Conservation (phyloP, 2,329 filamentous ascomycete genomes). For the Fusarium ramigenum region DNA sequence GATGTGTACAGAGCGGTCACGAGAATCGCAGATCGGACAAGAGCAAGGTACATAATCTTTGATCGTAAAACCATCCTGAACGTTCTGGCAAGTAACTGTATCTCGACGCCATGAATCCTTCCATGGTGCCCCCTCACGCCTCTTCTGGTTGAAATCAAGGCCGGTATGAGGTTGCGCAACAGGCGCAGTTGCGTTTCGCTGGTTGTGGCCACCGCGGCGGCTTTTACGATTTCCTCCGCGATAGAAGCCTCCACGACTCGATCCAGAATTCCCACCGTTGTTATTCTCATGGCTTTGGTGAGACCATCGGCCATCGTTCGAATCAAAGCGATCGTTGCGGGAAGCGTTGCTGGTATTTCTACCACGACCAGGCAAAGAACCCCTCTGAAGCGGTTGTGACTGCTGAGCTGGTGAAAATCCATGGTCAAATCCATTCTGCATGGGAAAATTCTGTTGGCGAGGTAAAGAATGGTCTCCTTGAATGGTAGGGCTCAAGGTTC, state of each 20-base stretch:
- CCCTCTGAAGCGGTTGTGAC: constrained; percentile 3
- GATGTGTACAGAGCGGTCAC: constrained; percentile 47
- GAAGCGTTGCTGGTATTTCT: constrained; percentile 13
- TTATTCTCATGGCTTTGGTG: constrained; percentile 20
- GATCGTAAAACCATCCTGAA: background rate
- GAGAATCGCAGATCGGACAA: constrained; percentile 43
- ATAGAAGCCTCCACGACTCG: constrained; percentile 21
- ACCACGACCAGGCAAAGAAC: background rate
- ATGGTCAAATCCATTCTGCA: constrained; percentile 3
- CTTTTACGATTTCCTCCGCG: constrained; percentile 19
- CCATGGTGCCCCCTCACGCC: constrained; percentile 25
- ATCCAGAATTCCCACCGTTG: background rate
- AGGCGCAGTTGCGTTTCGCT: constrained; percentile 35
- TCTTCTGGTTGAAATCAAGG: constrained; percentile 13
- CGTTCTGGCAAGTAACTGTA: constrained; percentile 39
- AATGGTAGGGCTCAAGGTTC: background rate
- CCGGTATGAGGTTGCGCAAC: constrained; percentile 5
- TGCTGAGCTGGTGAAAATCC: constrained; percentile 7
- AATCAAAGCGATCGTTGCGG: constrained; percentile 12
- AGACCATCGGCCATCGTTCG: constrained; percentile 17
- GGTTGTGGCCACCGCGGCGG: constrained; percentile 31
- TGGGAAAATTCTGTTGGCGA: background rate
- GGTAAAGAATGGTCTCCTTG: background rate
- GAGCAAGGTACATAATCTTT: constrained; percentile 44
- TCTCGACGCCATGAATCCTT: constrained; percentile 32